Base-by-base conservation (phyloP, 1,284 basidiomycete species). In the Austroboletus rostrupii region DNA sequence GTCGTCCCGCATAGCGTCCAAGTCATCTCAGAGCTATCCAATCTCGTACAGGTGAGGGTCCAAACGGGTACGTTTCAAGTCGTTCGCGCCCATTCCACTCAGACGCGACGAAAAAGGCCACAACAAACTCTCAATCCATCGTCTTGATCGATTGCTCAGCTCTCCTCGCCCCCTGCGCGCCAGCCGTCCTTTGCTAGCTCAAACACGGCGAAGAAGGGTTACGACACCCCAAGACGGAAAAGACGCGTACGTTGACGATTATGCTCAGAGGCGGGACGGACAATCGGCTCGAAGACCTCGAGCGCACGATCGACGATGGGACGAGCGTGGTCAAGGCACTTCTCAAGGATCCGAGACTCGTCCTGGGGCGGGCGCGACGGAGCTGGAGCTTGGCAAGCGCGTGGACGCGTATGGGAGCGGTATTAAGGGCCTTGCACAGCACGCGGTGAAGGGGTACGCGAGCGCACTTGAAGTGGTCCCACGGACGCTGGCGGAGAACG, bases 231-330 rank as follows among this genome's bases (percentile, higher is more conserved):
- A n/a, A 66, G n/a, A 60, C 70, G 20, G 77, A 92, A 67, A 86
- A 83, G 70, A 88, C 89, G 20, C 77, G 84, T 40, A 97, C 92
- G 32, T 88, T 94, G 32, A 97, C 94, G 20, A 88, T 97, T 67
- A 90, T 97, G n/a, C 75, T 97, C 31, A 83, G 94, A n/a, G 97
- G 97, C 5, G 96, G 97, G 37, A 99, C 97, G 1, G 82, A 91
- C 45, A 98, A 97, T 71, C 85, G 87, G 58, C 74, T 99, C 47
- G 97, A 99, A 67, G 97, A 99, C 68, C 82, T 99, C 21, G 89
- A 99, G 70, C 83, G 97, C 26, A 93, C 95, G 26, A 81, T 99
- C 48, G 97, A 99, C 65, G 96, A 99, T 63, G 97, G 96, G 23
- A 93, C 97, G 58, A 96, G 94, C 70, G 95, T 97, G 39, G 90